A percentile compares a stretch with the other conserved stretches of the same genome.
Conservation (phyloP, 2,329 filamentous ascomycete species). For the Pseudocercospora macadamiae region DNA sequence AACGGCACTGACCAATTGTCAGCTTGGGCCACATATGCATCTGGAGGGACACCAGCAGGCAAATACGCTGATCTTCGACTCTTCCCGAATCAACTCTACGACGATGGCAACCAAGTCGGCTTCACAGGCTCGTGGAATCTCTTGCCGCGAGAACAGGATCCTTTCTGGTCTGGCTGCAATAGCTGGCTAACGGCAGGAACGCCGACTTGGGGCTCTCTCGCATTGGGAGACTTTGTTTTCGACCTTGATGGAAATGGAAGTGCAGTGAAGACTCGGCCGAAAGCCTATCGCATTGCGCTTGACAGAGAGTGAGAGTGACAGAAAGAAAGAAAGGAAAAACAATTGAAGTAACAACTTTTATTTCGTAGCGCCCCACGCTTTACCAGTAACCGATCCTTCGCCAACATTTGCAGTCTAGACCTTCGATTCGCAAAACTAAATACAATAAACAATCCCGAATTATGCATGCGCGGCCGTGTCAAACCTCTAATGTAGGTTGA, state of each 20-base stretch:
- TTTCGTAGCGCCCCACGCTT: too few species aligned
- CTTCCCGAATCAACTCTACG: constrained; percentile 27
- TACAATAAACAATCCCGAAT: too few species aligned
- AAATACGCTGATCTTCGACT: constrained; percentile 19
- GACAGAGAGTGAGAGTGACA: not conserved
- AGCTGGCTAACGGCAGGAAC: not conserved
- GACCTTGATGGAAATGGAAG: constrained; percentile 1
- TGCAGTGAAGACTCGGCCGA: not conserved
- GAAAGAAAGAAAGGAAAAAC: too few species aligned
- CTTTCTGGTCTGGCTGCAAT: not conserved
- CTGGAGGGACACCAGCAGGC: not conserved
- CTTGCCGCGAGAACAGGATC: not conserved
- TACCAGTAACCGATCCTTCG: too few species aligned
- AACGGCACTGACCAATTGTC: constrained; percentile 38
- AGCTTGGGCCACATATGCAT: not conserved
- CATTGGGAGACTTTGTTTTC: constrained; percentile 6
- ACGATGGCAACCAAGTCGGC: not conserved
- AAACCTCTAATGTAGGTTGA: too few species aligned
- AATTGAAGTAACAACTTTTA: too few species aligned
- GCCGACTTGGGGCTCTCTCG: not conserved
- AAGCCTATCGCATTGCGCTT: not conserved
- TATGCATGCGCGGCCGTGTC: too few species aligned
- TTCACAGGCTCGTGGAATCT: not conserved
- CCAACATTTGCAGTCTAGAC: too few species aligned
- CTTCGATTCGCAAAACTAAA: too few species aligned